Evolutionary conservation across 2,329 filamentous ascomycete species (phyloP), one percentile per base, ranked within the genome.

Genomic region (Neophaeococcomyces aloes): DNA sequence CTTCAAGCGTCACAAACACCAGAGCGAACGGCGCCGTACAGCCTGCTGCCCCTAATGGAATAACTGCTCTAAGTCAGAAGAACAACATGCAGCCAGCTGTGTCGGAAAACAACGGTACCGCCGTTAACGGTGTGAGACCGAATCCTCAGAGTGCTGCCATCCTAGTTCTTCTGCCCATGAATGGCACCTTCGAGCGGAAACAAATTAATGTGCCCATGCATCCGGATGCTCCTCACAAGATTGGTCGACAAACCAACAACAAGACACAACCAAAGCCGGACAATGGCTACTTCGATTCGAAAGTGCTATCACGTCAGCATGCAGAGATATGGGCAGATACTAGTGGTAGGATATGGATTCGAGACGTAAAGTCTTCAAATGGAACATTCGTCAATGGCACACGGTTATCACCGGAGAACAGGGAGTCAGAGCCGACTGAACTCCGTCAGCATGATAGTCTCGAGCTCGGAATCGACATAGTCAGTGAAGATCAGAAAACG

Each of bases 261-360:
- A 96, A 94, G 65, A 96, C 91, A 0, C 76, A 93, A 10, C 91
- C 91, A 0, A 94, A 88, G 0, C 80, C 86, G 0, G 68, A 81
- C 48, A 98, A 98, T 65, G 91, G 91, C 29, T 98, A 84, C 64
- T 98, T 98, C 59, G 91, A 98, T 63, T 96, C 89, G 40, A 98
- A 98, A 65, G 91, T 98, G 19, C 75, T 98, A 18, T 96, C 91
- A 30, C 76, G 91, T 56, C 87, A 95, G 61, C 91, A 98, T 62
- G 91, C 91, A 29, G 91, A 98, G 62, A 83, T 98, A 29, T 96
- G 87, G 79, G 87, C 91, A 11, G 81, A 85, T 42, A 39, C 48
- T 11, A 72, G 67, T 49, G 88, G 88, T 42, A 94, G 94, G 61
- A 83, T 98, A 33, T 96, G 81, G 76, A 96, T 98, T 54, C 79